Evolutionary conservation across 257 asterid genomes (phyloP).

Genomic region (Salvia splendens): DNA sequence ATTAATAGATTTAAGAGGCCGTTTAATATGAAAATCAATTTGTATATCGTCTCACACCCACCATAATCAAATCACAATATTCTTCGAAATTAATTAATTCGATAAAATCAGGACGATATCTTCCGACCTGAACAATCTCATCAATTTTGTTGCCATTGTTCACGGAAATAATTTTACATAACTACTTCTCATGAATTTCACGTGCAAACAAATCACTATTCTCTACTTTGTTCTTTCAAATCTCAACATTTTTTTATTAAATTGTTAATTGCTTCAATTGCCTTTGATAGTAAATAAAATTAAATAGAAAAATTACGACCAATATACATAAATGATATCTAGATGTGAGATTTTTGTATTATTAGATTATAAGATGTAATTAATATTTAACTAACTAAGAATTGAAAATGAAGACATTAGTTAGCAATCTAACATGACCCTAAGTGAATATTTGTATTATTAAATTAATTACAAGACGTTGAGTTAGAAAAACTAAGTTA

Average conservation of each 20-base stretch:
- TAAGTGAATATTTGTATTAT: too few relatives aligned
- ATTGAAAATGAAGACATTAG: too few relatives aligned
- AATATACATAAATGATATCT: neutral
- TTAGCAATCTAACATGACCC: too few relatives aligned
- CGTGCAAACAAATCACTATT: slow-evolving; percentile 19
- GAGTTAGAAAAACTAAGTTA: neutral
- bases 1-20: neutral
- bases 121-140: slow-evolving; percentile 25
- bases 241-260: neutral
- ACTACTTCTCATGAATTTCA: slow-evolving; percentile 35
- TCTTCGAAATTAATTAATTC: neutral
- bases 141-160: slow-evolving; percentile 30
- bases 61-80: neutral
- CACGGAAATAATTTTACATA: slow-evolving; percentile 34
- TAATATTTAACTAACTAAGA: too few relatives aligned
- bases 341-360: too few relatives aligned
- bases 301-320: neutral
- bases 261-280: neutral
- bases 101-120: neutral
- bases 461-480: too few relatives aligned
- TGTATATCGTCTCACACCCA: too few relatives aligned
- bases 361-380: too few relatives aligned
- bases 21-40: neutral
- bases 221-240: slow-evolving; percentile 17
- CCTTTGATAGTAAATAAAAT: neutral